Conservation (phyloP, 768 basidiomycete species). For the Kwoniella sp. region DNA sequence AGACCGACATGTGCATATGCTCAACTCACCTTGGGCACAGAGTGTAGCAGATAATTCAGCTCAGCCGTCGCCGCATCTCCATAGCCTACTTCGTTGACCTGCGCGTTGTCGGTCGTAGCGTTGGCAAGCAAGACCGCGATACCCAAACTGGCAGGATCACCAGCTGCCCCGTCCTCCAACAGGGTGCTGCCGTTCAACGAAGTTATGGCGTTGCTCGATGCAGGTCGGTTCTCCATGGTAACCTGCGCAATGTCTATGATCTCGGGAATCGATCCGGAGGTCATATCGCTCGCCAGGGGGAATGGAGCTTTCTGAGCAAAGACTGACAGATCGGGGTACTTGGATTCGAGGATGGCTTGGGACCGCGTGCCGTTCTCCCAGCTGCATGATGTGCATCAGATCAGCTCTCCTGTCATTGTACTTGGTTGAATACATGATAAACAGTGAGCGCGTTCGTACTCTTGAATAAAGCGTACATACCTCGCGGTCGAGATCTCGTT, state of each 20-base stretch:
- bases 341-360: constrained; percentile 49
- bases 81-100: constrained; percentile 48
- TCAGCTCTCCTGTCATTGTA: not conserved
- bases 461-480: constrained; percentile 26
- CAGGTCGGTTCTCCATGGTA: constrained; percentile 49
- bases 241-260: constrained; percentile 45
- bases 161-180: constrained; percentile 50
- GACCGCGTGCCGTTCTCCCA: constrained; percentile 55
- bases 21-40: constrained; percentile 49
- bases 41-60: constrained; percentile 47
- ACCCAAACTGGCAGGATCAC: constrained; percentile 55
- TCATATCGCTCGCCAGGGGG: constrained; percentile 23
- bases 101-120: constrained; percentile 29
- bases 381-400: constrained; percentile 13
- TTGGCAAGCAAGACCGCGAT: constrained; percentile 46
- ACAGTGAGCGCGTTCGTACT: not conserved
- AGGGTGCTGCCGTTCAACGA: constrained; percentile 26
- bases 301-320: constrained; percentile 40
- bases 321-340: constrained; percentile 46
- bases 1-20: too few relatives aligned
- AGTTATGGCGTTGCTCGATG: constrained; percentile 4
- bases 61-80: constrained; percentile 45
- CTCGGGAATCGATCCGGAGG: constrained; percentile 31
- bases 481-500: constrained; percentile 37
- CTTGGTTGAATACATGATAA: too few relatives aligned